Conservation (phyloP, 2,329 filamentous ascomycete genomes). For the Botrytis porri region DNA sequence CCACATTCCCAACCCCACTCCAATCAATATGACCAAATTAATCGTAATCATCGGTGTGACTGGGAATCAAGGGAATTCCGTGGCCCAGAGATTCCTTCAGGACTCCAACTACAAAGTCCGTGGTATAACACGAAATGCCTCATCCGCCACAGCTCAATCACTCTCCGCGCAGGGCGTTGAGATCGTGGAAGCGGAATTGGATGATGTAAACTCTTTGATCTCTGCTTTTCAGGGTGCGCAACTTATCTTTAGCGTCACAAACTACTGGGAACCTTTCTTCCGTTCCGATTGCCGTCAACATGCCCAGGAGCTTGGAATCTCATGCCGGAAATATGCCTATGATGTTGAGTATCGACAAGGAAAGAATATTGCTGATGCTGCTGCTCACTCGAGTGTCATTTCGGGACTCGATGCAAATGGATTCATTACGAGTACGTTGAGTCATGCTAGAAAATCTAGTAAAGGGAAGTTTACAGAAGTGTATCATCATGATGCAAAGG, state of each 20-base stretch:
- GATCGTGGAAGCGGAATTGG: conserved; percentile 39
- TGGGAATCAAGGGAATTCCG: conserved; percentile 44
- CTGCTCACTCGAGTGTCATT: conserved; percentile 39
- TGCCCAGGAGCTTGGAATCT: conserved; percentile 38
- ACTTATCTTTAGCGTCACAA: conserved; percentile 42
- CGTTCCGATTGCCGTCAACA: conserved; percentile 20
- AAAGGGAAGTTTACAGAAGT: conserved; percentile 45
- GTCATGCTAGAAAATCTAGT: conserved; percentile 47
- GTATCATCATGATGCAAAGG: conserved; percentile 54
- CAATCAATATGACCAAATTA: conserved; percentile 8
- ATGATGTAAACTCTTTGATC: conserved; percentile 27
- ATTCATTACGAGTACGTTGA: conserved; percentile 39
- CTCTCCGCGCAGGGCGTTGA: conserved; percentile 45
- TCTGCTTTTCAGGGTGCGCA: conserved; percentile 41
- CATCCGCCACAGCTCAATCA: conserved; percentile 41
- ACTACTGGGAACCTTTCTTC: conserved; percentile 32
- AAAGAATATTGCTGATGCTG: conserved; percentile 54
- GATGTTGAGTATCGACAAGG: conserved; percentile 51
- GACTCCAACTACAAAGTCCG: conserved; percentile 46
- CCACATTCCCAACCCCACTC: not conserved
- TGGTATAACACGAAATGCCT: conserved; percentile 47
- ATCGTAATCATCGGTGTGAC: conserved; percentile 12
- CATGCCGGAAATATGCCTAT: conserved; percentile 37
- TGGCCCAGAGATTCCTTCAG: conserved; percentile 45
- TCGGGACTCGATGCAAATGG: conserved; percentile 40